Conservation (phyloP, 352 stramenopile genomes). For the Pythium plurisporium region DNA sequence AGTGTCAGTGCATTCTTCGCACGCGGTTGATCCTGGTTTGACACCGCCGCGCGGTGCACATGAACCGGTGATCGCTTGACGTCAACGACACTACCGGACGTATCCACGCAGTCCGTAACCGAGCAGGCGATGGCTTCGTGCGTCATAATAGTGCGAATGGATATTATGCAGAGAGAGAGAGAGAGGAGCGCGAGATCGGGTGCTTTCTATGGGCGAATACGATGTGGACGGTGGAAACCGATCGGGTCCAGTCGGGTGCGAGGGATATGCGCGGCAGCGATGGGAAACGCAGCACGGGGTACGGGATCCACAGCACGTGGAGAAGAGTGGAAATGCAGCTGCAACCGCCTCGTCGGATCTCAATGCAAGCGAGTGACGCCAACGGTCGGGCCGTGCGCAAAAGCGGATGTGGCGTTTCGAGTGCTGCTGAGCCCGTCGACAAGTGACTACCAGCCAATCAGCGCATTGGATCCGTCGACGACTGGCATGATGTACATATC, state of each 20-base stretch:
- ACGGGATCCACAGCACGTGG: not conserved
- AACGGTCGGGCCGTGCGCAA: not conserved
- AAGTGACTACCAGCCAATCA: conserved; percentile 9
- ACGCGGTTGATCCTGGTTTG: not conserved
- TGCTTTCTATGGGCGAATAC: no score
- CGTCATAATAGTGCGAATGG: conserved; percentile 8
- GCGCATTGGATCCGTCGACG: conserved; percentile 8
- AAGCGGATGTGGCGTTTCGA: conserved; percentile 2
- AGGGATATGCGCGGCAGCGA: not conserved
- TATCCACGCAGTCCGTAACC: conserved; percentile 2
- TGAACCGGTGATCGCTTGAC: conserved; percentile 3
- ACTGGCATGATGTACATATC: conserved; percentile 3
- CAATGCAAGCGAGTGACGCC: no score
- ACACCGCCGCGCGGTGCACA: conserved; percentile 9
- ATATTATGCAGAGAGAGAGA: not conserved
- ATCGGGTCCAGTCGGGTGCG: not conserved
- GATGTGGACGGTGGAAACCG: no score
- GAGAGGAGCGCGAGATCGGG: not conserved
- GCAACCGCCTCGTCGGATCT: conserved; percentile 2
- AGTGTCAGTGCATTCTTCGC: conserved; percentile 22
- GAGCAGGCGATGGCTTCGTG: conserved; percentile 14
- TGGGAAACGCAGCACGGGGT: not conserved
- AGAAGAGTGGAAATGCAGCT: not conserved
- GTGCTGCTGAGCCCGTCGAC: not conserved
- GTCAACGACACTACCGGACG: not conserved